A percentile compares a stretch with the other conserved stretches of the same genome.
Conservation (phyloP, 805 yeast genomes). For the Schwanniomyces polymorphus region DNA sequence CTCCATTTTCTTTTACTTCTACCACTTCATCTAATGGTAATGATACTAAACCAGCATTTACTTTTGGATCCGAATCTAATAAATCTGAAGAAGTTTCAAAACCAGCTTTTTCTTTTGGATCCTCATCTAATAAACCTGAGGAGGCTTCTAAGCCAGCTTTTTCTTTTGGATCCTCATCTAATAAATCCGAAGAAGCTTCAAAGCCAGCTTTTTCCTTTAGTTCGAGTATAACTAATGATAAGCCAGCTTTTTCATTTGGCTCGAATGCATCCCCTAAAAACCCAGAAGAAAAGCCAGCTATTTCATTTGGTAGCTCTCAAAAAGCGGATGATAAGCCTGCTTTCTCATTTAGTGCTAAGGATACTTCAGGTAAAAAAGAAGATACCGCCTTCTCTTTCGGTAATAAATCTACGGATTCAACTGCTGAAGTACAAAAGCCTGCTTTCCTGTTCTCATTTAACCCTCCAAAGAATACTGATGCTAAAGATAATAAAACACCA, state of each 20-base stretch:
- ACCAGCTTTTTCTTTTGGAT: slow-evolving; percentile 10
- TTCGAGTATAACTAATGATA: slow-evolving; percentile 13
- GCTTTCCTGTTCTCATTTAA: slow-evolving; percentile 27
- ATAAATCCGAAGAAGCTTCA: slow-evolving; percentile 1
- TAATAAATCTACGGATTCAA: background rate
- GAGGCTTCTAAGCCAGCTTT: slow-evolving; percentile 1
- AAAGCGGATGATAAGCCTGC: slow-evolving; percentile 19
- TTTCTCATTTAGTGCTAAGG: slow-evolving; percentile 22
- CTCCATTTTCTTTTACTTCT: background rate
- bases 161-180: slow-evolving; percentile 10
- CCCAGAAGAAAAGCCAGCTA: slow-evolving; percentile 14
- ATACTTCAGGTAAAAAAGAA: slow-evolving; percentile 7
- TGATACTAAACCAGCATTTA: slow-evolving; percentile 16
- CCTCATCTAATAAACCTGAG: slow-evolving; percentile 2
- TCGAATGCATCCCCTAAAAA: slow-evolving; percentile 5
- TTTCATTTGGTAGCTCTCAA: slow-evolving; percentile 14
- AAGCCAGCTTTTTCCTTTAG: slow-evolving; percentile 20
- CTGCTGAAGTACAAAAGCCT: slow-evolving; percentile 9
- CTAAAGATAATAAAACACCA: slow-evolving; percentile 3
- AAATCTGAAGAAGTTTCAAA: slow-evolving; percentile 1
- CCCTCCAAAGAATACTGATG: slow-evolving; percentile 3
- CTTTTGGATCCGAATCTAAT: slow-evolving; percentile 10
- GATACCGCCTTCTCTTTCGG: background rate
- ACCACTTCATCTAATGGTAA: slow-evolving; percentile 1
- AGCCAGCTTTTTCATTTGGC: slow-evolving; percentile 24